Conservation (phyloP, 2,329 filamentous ascomycete species). For the Chrysoporthe cubensis region DNA sequence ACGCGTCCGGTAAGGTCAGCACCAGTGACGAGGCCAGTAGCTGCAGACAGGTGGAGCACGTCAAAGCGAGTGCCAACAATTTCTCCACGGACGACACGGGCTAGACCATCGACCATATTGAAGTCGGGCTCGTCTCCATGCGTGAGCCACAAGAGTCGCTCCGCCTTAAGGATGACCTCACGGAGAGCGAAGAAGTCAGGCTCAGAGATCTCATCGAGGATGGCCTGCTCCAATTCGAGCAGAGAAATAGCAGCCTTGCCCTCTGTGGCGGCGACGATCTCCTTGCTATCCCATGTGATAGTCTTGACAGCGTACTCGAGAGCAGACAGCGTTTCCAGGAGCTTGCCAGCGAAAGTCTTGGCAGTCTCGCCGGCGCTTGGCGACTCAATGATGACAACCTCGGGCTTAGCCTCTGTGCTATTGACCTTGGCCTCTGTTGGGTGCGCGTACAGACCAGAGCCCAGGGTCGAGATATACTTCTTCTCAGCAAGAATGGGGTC, state of each 20-base stretch:
- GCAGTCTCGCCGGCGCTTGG: constrained; percentile 2
- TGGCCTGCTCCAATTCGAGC: constrained; percentile 22
- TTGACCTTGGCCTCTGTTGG: constrained; percentile 17
- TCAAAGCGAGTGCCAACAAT: constrained; percentile 21
- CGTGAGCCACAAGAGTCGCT: constrained; percentile 24
- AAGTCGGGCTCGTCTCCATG: constrained; percentile 23
- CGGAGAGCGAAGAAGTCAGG: constrained; percentile 19
- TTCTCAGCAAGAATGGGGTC: constrained; percentile 15
- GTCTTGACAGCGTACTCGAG: constrained; percentile 22
- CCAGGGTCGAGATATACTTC: constrained; percentile 18
- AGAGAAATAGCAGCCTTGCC: constrained; percentile 19
- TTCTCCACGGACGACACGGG: constrained; percentile 21
- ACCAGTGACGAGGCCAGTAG: constrained; percentile 17
- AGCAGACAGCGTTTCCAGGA: constrained; percentile 16
- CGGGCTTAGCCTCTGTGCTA: constrained; percentile 15
- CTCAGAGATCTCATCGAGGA: constrained; percentile 22
- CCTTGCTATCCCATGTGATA: constrained; percentile 17
- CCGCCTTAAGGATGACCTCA: constrained; percentile 17
- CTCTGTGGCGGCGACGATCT: constrained; percentile 15
- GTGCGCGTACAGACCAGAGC: constrained; percentile 19
- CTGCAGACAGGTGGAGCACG: constrained; percentile 14
- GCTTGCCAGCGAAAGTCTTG: constrained; percentile 20
- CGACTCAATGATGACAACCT: constrained; percentile 22
- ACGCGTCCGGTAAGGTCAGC: constrained; percentile 18
- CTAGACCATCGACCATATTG: constrained; percentile 23